phyloP scores from a whole-genome alignment of 2,329 filamentous ascomycete species.

The Emmonsia crescens region DNA sequence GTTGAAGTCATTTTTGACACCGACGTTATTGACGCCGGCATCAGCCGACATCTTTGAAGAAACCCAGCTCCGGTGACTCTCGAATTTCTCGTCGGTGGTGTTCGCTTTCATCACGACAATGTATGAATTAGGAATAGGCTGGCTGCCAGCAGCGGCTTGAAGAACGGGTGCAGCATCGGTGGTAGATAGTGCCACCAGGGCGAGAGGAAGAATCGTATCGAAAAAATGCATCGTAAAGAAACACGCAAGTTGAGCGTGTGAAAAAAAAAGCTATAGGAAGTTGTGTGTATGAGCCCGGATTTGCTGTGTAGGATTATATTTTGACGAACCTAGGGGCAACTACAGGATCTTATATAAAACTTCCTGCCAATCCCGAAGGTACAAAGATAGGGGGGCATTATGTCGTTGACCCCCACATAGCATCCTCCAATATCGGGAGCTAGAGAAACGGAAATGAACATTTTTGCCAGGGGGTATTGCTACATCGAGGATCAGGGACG shows the following conservation, averaged over 20 bases:
- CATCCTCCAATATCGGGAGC: background rate
- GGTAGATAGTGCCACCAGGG: slow-evolving; percentile 8
- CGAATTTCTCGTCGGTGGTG: background rate
- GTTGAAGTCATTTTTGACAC: background rate
- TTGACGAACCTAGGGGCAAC: background rate
- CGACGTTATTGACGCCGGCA: background rate
- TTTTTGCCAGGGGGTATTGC: background rate
- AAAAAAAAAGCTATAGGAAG: background rate
- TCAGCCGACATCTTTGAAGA: background rate
- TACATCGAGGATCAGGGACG: background rate
- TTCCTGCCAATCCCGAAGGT: background rate
- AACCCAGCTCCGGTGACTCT: slow-evolving; percentile 3
- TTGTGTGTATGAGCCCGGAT: background rate
- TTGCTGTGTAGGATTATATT: background rate
- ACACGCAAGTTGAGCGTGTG: background rate
- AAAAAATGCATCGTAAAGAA: slow-evolving; percentile 10
- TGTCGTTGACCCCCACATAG: background rate
- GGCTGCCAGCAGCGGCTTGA: background rate
- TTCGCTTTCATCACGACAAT: slow-evolving; percentile 3
- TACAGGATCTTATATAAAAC: background rate
- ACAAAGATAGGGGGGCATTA: background rate
- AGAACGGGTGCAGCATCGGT: slow-evolving; percentile 8
- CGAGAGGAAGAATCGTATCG: slow-evolving; percentile 6
- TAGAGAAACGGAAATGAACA: background rate
- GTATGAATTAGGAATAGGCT: slow-evolving; percentile 2